Evolutionary conservation across 306 rosid species (phyloP).

Genomic region (Pterocarpus santalinus): DNA sequence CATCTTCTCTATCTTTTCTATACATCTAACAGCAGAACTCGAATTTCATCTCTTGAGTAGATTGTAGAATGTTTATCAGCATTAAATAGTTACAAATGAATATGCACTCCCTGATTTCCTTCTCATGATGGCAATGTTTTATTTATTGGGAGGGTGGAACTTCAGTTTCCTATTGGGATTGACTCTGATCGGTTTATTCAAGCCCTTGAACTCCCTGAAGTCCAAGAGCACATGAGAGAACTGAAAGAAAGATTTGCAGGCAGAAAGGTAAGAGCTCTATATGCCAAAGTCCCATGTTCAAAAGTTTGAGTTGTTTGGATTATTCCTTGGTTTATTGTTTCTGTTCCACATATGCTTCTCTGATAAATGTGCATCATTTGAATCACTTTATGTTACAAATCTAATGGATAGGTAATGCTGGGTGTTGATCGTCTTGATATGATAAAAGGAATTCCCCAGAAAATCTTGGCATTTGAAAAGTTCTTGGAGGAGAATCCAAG

Average conservation of each 20-base stretch:
- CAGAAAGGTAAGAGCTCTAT: constrained; percentile 69
- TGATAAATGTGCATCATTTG: constrained; percentile 34
- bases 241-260: constrained; percentile 90
- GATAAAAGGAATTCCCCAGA: constrained; percentile 98
- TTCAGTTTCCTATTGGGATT: constrained; percentile 97
- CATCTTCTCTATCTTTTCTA: constrained; percentile 43
- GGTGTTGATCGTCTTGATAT: constrained; percentile 98
- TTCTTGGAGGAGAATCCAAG: constrained; percentile 90
- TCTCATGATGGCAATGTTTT: constrained; percentile 45
- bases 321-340: constrained; percentile 25
- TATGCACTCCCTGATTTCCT: constrained; percentile 43
- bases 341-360: constrained; percentile 18
- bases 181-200: constrained; percentile 85
- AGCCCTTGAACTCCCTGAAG: constrained; percentile 89
- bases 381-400: constrained; percentile 43
- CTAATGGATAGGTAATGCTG: constrained; percentile 82
- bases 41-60: constrained; percentile 3
- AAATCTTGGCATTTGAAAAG: constrained; percentile 92
- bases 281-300: constrained; percentile 15
- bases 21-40: constrained; percentile 35
- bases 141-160: constrained; percentile 51
- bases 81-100: constrained; percentile 24
- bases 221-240: constrained; percentile 85
- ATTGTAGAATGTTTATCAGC: constrained; percentile 38
- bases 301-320: not conserved